Conservation (phyloP, 2,329 filamentous ascomycete species). For the Ophiocordyceps camponoti-leonardi region DNA sequence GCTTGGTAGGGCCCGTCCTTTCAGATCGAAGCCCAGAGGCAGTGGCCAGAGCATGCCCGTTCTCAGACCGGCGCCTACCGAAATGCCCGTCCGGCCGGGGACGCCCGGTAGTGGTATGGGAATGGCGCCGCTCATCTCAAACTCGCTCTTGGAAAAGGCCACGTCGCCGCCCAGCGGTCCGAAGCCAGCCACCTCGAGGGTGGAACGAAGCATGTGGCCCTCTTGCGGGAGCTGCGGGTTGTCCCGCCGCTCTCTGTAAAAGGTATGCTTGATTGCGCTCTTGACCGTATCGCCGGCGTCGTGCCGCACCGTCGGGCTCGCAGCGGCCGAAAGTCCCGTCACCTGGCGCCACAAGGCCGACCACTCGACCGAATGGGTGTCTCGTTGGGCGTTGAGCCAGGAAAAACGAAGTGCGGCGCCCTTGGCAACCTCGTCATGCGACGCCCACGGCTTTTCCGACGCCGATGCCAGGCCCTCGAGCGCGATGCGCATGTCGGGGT, state of each 20-base stretch:
- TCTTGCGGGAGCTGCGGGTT: constrained; percentile 67
- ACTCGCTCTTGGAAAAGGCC: constrained; percentile 82
- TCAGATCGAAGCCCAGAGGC: constrained; percentile 37
- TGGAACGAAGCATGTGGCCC: constrained; percentile 65
- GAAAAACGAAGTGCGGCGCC: constrained; percentile 61
- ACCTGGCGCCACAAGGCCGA: constrained; percentile 75
- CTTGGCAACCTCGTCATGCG: constrained; percentile 76
- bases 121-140: constrained; percentile 62
- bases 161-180: constrained; percentile 77
- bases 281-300: constrained; percentile 89
- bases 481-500: constrained; percentile 66
- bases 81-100: constrained; percentile 57
- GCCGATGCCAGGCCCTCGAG: constrained; percentile 68
- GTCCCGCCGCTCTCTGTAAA: constrained; percentile 65
- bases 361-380: constrained; percentile 65
- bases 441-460: constrained; percentile 82
- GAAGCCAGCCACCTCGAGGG: constrained; percentile 72
- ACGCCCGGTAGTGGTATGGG: constrained; percentile 56
- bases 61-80: constrained; percentile 65
- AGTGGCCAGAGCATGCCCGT: constrained; percentile 74
- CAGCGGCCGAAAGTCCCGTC: constrained; percentile 57
- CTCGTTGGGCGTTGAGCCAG: constrained; percentile 49
- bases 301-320: constrained; percentile 63
- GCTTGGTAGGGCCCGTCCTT: constrained; percentile 43
- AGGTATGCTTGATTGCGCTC: constrained; percentile 68